Percentiles rank a stretch among this genome's conserved stretches.
Conservation (phyloP, 2,329 filamentous ascomycete genomes). For the Calonectria pseudoreteaudii region DNA sequence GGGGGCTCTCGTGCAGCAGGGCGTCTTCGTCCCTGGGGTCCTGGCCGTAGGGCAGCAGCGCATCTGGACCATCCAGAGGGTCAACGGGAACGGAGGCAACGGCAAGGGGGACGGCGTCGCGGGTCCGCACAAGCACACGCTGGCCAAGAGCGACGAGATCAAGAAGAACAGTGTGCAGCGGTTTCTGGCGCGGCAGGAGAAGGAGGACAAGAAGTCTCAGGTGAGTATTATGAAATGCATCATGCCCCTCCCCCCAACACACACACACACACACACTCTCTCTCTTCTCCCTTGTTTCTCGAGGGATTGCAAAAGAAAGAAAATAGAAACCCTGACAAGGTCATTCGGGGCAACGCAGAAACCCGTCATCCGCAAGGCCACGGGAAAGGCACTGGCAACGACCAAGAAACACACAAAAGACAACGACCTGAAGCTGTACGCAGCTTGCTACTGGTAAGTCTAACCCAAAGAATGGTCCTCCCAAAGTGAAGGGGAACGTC, state of each 20-base stretch:
- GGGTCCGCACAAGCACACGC: constrained; percentile 79
- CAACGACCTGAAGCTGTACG: constrained; percentile 80
- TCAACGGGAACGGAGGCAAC: constrained; percentile 81
- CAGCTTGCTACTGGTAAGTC: constrained; percentile 82
- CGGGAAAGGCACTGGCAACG: constrained; percentile 76
- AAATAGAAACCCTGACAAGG: not conserved
- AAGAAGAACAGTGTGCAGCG: constrained; percentile 85
- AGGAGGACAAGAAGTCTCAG: constrained; percentile 69
- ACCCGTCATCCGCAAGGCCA: constrained; percentile 77
- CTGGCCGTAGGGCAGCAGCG: constrained; percentile 61
- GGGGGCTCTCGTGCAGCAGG: not conserved
- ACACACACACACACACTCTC: not conserved
- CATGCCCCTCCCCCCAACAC: no score
- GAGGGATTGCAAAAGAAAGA: not conserved
- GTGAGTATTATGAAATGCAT: constrained; percentile 25
- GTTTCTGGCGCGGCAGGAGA: constrained; percentile 72
- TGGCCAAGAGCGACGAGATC: constrained; percentile 81
- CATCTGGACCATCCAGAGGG: constrained; percentile 81
- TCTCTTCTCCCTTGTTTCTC: not conserved
- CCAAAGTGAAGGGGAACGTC: not conserved
- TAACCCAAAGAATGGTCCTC: not conserved
- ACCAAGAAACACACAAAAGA: constrained; percentile 78
- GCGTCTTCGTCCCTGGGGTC: constrained; percentile 22
- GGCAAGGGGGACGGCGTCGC: constrained; percentile 77
- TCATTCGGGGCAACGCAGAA: constrained; percentile 59